Evolutionary conservation across 371 early-diverging fungal genomes (phyloP).

Genomic region (Circinella minor): DNA sequence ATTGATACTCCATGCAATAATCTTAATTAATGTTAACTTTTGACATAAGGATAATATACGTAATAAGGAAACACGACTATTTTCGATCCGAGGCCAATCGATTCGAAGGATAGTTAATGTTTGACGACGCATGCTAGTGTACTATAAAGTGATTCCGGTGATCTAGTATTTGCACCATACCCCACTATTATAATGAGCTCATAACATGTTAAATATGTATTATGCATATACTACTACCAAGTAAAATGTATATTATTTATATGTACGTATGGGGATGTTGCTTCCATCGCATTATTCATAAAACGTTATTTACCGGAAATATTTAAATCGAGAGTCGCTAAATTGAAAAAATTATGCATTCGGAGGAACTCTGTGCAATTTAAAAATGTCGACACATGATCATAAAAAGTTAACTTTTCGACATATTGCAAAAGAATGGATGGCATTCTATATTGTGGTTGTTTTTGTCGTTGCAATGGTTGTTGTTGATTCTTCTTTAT

Average conservation of each 20-base stretch:
- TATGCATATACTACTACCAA: neutral
- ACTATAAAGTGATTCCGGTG: neutral
- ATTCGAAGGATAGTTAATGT: neutral
- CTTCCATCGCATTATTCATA: neutral
- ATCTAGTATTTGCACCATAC: neutral
- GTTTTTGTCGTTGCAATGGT: too few species aligned
- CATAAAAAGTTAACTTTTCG: neutral
- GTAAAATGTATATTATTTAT: too few species aligned
- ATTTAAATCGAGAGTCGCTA: neutral
- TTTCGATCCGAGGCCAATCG: neutral
- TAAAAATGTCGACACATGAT: neutral
- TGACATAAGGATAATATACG: neutral
- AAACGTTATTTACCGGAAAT: neutral
- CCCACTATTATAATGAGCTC: neutral
- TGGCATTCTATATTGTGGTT: neutral
- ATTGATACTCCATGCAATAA: neutral
- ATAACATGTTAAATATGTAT: neutral
- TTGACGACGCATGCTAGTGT: neutral
- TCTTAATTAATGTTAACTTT: neutral
- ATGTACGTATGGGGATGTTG: too few species aligned
- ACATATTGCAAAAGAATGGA: neutral
- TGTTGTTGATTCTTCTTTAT: too few species aligned
- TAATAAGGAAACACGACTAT: neutral
- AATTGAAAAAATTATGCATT: neutral
- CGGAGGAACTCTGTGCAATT: neutral